These are phyloP conservation scores for Friedmanniomyces simplex DNA, from an alignment of 495 filamentous ascomycete species.

Conservation along the genomic window DNA sequence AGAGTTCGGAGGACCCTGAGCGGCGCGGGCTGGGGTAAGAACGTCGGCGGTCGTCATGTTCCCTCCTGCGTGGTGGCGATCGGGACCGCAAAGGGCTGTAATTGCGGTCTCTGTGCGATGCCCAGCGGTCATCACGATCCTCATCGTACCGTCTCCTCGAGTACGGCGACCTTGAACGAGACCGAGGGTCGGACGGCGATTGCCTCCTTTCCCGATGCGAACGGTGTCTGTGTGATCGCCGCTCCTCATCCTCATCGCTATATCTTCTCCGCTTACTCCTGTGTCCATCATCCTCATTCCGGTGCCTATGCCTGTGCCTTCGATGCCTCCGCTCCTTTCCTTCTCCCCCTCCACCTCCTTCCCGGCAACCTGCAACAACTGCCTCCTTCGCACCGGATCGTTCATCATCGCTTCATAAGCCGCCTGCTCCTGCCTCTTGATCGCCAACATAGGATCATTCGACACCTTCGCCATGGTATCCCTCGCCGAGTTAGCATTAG, in stretches of 20 bases:
- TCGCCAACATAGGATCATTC: conserved; percentile 81
- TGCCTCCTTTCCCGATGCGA: conserved; percentile 13
- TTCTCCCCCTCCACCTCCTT: conserved; percentile 25
- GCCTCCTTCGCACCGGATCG: conserved; percentile 60
- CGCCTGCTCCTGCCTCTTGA: conserved; percentile 85
- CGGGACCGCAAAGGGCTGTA: conserved; percentile 25
- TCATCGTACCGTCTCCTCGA: conserved; percentile 21
- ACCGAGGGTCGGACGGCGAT: conserved; percentile 8
- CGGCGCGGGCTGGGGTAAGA: conserved; percentile 21
- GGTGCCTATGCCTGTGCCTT: conserved; percentile 38
- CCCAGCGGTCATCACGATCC: neutral
- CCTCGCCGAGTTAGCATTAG: conserved; percentile 52
- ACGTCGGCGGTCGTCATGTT: conserved; percentile 12
- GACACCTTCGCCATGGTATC: conserved; percentile 77
- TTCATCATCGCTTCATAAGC: conserved; percentile 84
- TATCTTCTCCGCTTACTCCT: conserved; percentile 18
- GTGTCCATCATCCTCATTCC: conserved; percentile 32
- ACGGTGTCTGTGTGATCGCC: conserved; percentile 17
- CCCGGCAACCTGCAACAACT: conserved; percentile 54
- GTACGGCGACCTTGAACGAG: conserved; percentile 14
- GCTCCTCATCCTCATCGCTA: conserved; percentile 28
- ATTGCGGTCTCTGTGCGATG: conserved; percentile 31
- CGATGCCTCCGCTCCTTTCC: conserved; percentile 34
- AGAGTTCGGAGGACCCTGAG: conserved; percentile 19
- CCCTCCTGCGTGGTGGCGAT: conserved; percentile 21